Evolutionary conservation across 1,139 yeast genomes (phyloP), one percentile per base, ranked within the genome.

Genomic region (Hansenula sp.): DNA sequence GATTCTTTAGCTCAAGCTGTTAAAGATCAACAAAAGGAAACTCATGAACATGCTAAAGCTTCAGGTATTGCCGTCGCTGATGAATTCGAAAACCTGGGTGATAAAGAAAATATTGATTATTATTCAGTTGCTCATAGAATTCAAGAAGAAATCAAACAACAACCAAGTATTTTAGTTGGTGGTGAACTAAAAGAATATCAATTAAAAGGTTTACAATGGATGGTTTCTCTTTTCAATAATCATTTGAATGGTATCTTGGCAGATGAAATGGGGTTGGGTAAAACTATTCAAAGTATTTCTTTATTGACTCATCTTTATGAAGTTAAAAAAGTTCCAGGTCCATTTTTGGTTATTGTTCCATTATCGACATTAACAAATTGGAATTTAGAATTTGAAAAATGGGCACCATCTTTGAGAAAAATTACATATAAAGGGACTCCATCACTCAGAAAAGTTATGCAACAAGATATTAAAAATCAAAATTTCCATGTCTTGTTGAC

Each of bases 161-260:
- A 85, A 55, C 91, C 94, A 2, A 57, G 72, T 1, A 76, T 84
- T 41, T 63, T 89, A 52, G 76, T 83, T 38, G 99, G 99, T 44
- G 99, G 99, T 51, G 77, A 79, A 1, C 73, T 93, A 61, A 93
- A 93, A 65, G 99, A 93, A 60, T 93, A 93, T 62, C 98, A 91
- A 69, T 38, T 91, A 49, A 89, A 88, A 66, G 98, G 98, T 62
- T 72, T 91, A 47, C 96, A 93, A 64, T 91, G 98, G 99, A 91
- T 93, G 98, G 96, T 91, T 5, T 91, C 98, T 0, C 73, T 93
- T 48, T 91, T 77, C 65, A 93, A 93, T 64, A 93, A 93, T 66
- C 93, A 90, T 63, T 74, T 93, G 59, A 91, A 93, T 63, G 98
- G 98, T 71, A 91, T 91, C 50, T 70, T 91, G 47, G 98, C 98